Conservation (phyloP, 202 grass and related monocot species). For the Miscanthus sacchariflorus region DNA sequence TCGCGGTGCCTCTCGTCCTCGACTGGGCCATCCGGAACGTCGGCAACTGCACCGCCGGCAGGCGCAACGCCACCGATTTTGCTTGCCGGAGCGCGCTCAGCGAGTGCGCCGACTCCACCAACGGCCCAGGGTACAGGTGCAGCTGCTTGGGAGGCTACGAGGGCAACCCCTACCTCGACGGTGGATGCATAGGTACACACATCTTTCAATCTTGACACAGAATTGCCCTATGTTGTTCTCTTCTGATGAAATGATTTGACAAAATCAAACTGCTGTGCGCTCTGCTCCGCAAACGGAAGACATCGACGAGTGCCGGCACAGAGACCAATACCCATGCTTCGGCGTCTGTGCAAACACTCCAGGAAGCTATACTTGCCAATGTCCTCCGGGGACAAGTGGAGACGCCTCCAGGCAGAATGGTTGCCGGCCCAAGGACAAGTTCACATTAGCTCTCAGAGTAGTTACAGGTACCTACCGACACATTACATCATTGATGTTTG, state of each 20-base stretch:
- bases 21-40: slow-evolving; percentile 64
- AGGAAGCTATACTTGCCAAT: slow-evolving; percentile 48
- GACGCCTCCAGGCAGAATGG: background rate
- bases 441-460: slow-evolving; percentile 61
- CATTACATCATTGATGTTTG: too few relatives aligned
- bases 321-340: slow-evolving; percentile 21
- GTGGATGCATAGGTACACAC: slow-evolving; percentile 62
- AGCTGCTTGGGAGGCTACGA: slow-evolving; percentile 52
- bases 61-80: slow-evolving; percentile 28
- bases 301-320: slow-evolving; percentile 55
- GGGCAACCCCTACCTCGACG: slow-evolving; percentile 65
- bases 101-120: slow-evolving; percentile 18
- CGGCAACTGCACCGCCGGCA: slow-evolving; percentile 45
- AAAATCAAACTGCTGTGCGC: background rate
- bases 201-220: background rate
- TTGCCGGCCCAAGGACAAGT: slow-evolving; percentile 58
- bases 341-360: slow-evolving; percentile 52
- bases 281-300: slow-evolving; percentile 40
- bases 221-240: too few relatives aligned
- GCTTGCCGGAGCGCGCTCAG: slow-evolving; percentile 44
- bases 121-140: slow-evolving; percentile 55
- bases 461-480: slow-evolving; percentile 53
- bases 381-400: slow-evolving; percentile 51
- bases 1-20: slow-evolving; percentile 52
- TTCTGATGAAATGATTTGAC: background rate